A percentile compares a stretch with the other conserved stretches of the same genome.
Conservation (phyloP, 495 filamentous ascomycete genomes). For the Aspergillus avenaceus region DNA sequence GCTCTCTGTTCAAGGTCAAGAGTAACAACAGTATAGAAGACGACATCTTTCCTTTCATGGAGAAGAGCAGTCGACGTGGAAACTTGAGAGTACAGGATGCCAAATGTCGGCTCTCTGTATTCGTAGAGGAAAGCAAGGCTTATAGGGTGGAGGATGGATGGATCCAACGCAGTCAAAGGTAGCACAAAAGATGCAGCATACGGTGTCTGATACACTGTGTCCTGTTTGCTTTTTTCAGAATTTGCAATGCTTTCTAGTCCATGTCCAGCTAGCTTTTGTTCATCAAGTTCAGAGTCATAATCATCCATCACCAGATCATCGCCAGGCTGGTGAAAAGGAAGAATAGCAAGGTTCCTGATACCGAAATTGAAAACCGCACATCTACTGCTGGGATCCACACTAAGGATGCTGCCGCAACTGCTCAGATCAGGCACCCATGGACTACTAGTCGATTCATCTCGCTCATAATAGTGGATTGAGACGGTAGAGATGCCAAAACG, state of each 20-base stretch:
- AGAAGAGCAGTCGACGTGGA: constrained; percentile 68
- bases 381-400: constrained; percentile 84
- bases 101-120: constrained; percentile 96
- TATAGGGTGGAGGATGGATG: constrained; percentile 78
- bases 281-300: constrained; percentile 76
- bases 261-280: constrained; percentile 27
- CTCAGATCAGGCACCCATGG: constrained; percentile 71
- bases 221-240: constrained; percentile 45
- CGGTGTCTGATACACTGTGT: constrained; percentile 60
- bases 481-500: constrained; percentile 73
- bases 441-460: constrained; percentile 74
- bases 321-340: constrained; percentile 80
- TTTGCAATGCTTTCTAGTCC: constrained; percentile 7
- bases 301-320: constrained; percentile 92
- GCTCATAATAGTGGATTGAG: constrained; percentile 96
- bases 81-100: constrained; percentile 75
- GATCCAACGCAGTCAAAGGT: constrained; percentile 80
- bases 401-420: constrained; percentile 70
- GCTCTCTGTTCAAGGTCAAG: constrained; percentile 91
- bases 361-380: constrained; percentile 95
- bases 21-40: constrained; percentile 90
- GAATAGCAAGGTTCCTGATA: constrained; percentile 78
- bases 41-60: constrained; percentile 73
- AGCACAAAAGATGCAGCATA: constrained; percentile 90
- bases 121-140: constrained; percentile 92